Percentiles rank a stretch among this genome's conserved stretches.
Conservation (phyloP, 1,284 basidiomycete genomes). For the Moesziomyces sp. region DNA sequence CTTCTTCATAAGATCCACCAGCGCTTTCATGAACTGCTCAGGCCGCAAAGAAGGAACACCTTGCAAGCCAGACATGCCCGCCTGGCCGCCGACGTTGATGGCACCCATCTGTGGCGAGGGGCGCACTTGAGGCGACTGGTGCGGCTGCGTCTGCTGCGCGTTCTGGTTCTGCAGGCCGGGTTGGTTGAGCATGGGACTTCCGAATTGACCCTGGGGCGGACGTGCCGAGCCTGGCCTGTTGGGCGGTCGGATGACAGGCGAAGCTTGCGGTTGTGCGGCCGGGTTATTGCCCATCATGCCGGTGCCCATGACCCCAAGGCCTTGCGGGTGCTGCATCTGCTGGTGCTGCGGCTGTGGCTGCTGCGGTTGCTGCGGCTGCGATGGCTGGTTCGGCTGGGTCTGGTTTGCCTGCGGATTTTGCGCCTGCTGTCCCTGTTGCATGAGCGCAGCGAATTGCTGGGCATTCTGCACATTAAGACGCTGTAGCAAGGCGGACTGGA, state of each 20-base stretch:
- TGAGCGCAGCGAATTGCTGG: conserved; percentile 33
- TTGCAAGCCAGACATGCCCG: conserved; percentile 36
- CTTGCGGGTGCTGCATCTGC: conserved; percentile 24
- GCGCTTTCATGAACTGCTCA: conserved; percentile 63
- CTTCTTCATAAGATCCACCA: conserved; percentile 59
- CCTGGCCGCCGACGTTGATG: conserved; percentile 23
- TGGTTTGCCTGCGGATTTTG: conserved; percentile 12
- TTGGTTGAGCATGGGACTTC: conserved; percentile 45
- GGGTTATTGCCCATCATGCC: conserved; percentile 19
- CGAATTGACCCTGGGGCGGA: conserved; percentile 42
- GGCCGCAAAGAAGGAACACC: conserved; percentile 46
- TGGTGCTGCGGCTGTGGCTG: conserved; percentile 11
- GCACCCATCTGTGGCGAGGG: conserved; percentile 42
- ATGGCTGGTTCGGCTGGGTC: conserved; percentile 11
- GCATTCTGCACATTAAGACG: conserved; percentile 47
- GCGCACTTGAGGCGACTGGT: conserved; percentile 37
- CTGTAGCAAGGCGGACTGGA: conserved; percentile 47
- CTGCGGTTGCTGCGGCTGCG: conserved; percentile 18
- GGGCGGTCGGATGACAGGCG: conserved; percentile 42
- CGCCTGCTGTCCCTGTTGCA: conserved; percentile 36
- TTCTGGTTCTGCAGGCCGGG: conserved; percentile 21
- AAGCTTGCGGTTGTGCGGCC: conserved; percentile 28
- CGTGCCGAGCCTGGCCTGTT: conserved; percentile 39
- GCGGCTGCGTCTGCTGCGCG: conserved; percentile 24
- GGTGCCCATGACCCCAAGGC: conserved; percentile 22